Percentiles rank a stretch among this genome's conserved stretches.
phyloP scores from a whole-genome alignment of 805 yeast species.

The Priceomyces melissophilus region DNA sequence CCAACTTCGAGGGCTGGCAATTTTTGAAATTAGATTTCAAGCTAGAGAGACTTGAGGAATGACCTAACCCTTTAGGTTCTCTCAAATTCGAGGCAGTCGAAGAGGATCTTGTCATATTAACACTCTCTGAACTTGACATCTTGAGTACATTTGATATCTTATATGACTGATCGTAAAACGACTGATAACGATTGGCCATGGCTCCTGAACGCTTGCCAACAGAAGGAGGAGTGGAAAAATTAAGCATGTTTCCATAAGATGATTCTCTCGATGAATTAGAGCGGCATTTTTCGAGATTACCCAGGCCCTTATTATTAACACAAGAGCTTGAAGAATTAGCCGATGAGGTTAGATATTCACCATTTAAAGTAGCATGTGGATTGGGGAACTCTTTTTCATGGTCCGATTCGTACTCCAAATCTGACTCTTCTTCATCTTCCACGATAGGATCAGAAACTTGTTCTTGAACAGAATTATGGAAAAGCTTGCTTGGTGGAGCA shows the following conservation, averaged over 20 bases:
- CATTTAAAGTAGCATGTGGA: conserved; percentile 20
- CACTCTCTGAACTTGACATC: conserved; percentile 22
- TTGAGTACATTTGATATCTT: conserved; percentile 44
- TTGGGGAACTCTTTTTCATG: conserved; percentile 16
- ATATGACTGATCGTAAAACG: conserved; percentile 44
- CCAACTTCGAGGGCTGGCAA: conserved; percentile 4
- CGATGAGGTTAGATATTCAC: conserved; percentile 24
- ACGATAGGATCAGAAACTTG: conserved; percentile 22
- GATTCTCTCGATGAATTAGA: conserved; percentile 33
- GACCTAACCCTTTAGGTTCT: conserved; percentile 16
- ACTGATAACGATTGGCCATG: conserved; percentile 45
- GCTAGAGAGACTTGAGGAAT: conserved; percentile 26
- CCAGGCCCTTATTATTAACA: conserved; percentile 9
- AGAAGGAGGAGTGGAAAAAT: conserved; percentile 14
- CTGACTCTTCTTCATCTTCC: conserved; percentile 12
- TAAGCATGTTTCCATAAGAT: conserved; percentile 6
- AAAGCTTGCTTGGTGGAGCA: conserved; percentile 15
- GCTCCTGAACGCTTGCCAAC: conserved; percentile 34
- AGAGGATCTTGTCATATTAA: conserved; percentile 16
- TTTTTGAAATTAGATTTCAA: conserved; percentile 11
- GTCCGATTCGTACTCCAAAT: conserved; percentile 8
- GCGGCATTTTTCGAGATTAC: conserved; percentile 25
- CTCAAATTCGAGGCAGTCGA: conserved; percentile 5
- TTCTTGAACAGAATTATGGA: conserved; percentile 31
- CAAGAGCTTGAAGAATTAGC: conserved; percentile 35